phyloP scores from a whole-genome alignment of 768 basidiomycete genomes.

The Auriscalpium orientale region DNA sequence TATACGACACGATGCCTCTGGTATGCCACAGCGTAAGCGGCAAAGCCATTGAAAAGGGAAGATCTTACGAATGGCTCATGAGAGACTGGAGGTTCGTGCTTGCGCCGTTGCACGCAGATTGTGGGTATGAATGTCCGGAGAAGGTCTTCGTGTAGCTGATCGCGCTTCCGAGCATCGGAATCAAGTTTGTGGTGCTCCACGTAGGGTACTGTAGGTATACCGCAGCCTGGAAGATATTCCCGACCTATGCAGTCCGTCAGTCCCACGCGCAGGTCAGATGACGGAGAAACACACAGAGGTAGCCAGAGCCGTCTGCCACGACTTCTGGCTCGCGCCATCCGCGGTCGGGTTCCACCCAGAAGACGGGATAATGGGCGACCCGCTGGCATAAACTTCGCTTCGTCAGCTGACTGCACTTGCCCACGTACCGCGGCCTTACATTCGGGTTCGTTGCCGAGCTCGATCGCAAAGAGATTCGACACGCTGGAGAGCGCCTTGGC shows the following conservation, averaged over 20 bases:
- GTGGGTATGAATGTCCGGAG: slow-evolving; percentile 31
- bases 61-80: slow-evolving; percentile 29
- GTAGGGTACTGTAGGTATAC: slow-evolving; percentile 25
- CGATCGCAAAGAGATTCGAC: slow-evolving; percentile 28
- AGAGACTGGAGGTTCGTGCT: slow-evolving; percentile 26
- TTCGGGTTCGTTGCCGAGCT: slow-evolving; percentile 33
- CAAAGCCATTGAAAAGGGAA: not conserved
- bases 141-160: slow-evolving; percentile 24
- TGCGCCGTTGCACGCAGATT: slow-evolving; percentile 30
- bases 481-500: slow-evolving; percentile 24
- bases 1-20: slow-evolving; percentile 31
- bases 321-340: slow-evolving; percentile 26
- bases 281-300: slow-evolving; percentile 19
- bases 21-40: not conserved
- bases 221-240: slow-evolving; percentile 30
- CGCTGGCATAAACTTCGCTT: slow-evolving; percentile 21
- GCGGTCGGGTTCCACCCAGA: slow-evolving; percentile 25
- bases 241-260: slow-evolving; percentile 17
- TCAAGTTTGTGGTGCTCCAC: slow-evolving; percentile 25
- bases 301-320: slow-evolving; percentile 25
- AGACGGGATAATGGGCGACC: slow-evolving; percentile 26
- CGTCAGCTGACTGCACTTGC: not conserved
- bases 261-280: not conserved
- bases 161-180: slow-evolving; percentile 23
- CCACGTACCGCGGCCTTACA: slow-evolving; percentile 17